These are phyloP conservation scores for Phytophthora fragariaefolia DNA, from an alignment of 352 stramenopile genomes.

Conservation along the genomic window DNA sequence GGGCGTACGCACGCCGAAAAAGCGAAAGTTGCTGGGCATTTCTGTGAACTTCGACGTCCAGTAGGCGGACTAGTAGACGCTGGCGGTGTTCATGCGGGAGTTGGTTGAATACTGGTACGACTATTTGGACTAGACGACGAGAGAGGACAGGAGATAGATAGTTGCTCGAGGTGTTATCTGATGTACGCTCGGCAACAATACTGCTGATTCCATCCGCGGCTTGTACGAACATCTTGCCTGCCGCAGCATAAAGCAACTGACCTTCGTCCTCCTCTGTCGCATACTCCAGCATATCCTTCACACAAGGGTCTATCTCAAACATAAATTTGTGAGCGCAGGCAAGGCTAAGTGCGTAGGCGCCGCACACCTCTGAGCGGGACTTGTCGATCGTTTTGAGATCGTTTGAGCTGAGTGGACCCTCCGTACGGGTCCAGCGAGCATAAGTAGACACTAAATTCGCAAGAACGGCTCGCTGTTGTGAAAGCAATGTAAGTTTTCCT, in stretches of 20 bases:
- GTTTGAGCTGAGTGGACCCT: background rate
- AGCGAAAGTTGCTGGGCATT: too few species aligned
- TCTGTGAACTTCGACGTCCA: too few species aligned
- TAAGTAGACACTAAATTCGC: background rate
- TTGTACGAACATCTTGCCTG: background rate
- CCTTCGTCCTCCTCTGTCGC: background rate
- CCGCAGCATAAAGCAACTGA: background rate
- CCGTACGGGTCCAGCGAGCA: background rate
- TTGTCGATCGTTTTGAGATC: background rate
- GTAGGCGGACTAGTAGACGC: too few species aligned
- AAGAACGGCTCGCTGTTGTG: background rate
- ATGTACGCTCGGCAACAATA: background rate
- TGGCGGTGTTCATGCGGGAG: too few species aligned
- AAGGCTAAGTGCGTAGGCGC: background rate
- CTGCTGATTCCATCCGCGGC: background rate
- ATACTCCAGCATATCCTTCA: background rate
- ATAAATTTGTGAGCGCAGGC: background rate
- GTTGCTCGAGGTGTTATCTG: background rate
- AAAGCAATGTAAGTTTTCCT: background rate
- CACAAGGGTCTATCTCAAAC: background rate
- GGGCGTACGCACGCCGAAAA: background rate
- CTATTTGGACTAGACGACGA: too few species aligned
- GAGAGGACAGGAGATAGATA: background rate
- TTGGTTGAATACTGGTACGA: too few species aligned
- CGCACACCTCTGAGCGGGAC: background rate